phyloP scores from a whole-genome alignment of 2,329 filamentous ascomycete genomes.

The Chaetomiaceae sp. region DNA sequence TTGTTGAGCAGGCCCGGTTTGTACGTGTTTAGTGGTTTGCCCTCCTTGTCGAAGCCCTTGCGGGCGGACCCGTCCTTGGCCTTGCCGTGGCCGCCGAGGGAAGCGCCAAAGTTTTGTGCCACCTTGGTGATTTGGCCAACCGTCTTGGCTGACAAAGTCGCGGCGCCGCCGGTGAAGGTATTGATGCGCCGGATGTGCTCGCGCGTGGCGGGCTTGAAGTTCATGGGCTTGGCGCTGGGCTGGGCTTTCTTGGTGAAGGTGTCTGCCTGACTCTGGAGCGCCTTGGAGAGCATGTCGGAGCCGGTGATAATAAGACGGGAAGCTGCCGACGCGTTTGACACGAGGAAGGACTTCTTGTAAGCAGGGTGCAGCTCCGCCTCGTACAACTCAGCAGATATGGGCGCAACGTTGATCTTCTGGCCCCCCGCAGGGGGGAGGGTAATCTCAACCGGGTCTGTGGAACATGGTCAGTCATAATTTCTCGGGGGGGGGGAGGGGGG shows the following conservation, averaged over 20 bases:
- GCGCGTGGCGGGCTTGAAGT: constrained; percentile 82
- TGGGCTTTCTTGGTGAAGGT: constrained; percentile 76
- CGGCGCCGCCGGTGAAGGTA: constrained; percentile 75
- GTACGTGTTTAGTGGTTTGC: constrained; percentile 60
- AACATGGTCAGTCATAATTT: constrained; percentile 6
- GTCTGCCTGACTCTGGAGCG: constrained; percentile 72
- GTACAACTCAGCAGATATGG: constrained; percentile 66
- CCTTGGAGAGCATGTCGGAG: constrained; percentile 72
- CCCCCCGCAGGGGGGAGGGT: constrained; percentile 64
- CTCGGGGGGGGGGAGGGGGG: background rate
- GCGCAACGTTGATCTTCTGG: constrained; percentile 61
- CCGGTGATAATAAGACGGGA: constrained; percentile 90
- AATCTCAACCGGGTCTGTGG: constrained; percentile 71
- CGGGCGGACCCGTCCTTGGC: constrained; percentile 39
- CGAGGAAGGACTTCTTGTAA: constrained; percentile 83
- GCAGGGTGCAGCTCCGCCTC: constrained; percentile 78
- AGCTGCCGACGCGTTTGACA: constrained; percentile 80
- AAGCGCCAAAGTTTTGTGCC: constrained; percentile 85
- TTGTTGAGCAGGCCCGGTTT: constrained; percentile 95
- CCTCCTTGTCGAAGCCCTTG: constrained; percentile 65
- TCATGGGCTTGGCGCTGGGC: constrained; percentile 74
- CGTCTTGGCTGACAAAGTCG: constrained; percentile 76
- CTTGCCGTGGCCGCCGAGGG: constrained; percentile 57
- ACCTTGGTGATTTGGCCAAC: constrained; percentile 78
- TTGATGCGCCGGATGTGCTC: constrained; percentile 84